Evolutionary conservation across 2,329 filamentous ascomycete species (phyloP).

Genomic region (Achaetomium macrosporum): DNA sequence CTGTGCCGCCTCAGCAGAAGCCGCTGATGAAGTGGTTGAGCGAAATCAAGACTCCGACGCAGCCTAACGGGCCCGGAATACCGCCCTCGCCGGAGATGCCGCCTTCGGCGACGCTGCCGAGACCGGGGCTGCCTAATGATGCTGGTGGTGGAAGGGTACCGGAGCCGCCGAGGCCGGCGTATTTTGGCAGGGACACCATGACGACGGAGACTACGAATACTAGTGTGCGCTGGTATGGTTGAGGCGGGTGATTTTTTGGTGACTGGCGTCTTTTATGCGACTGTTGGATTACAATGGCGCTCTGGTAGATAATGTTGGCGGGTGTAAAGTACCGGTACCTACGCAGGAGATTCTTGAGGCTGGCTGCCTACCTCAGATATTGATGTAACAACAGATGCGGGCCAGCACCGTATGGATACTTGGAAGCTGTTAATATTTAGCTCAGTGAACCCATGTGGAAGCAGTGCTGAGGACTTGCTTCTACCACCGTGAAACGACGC

Average conservation of each 20-base stretch:
- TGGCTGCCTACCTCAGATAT: too few relatives aligned
- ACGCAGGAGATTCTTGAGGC: too few relatives aligned
- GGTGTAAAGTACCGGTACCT: neutral
- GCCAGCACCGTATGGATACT: too few relatives aligned
- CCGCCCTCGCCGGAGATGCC: slow-evolving; percentile 12
- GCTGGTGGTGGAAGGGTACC: neutral
- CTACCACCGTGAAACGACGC: too few relatives aligned
- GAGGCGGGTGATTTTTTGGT: neutral
- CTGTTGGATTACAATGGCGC: neutral
- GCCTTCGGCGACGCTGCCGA: neutral
- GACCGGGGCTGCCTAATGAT: neutral
- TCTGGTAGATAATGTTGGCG: neutral
- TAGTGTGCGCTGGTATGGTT: slow-evolving; percentile 14
- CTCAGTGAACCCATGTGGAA: too few relatives aligned
- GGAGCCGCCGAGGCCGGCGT: slow-evolving; percentile 9
- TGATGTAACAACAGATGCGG: too few relatives aligned
- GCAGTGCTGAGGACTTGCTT: too few relatives aligned
- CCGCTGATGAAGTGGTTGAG: slow-evolving; percentile 18
- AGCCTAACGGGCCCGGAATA: slow-evolving; percentile 13
- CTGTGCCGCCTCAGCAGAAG: slow-evolving; percentile 4
- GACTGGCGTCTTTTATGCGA: neutral
- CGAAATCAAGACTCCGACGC: slow-evolving; percentile 17
- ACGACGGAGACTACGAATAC: slow-evolving; percentile 18
- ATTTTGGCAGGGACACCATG: slow-evolving; percentile 15
- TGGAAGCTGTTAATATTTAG: too few relatives aligned